These are phyloP conservation scores for Globisporangium sylvaticum DNA, from an alignment of 352 stramenopile genomes.

Conservation along the genomic window DNA sequence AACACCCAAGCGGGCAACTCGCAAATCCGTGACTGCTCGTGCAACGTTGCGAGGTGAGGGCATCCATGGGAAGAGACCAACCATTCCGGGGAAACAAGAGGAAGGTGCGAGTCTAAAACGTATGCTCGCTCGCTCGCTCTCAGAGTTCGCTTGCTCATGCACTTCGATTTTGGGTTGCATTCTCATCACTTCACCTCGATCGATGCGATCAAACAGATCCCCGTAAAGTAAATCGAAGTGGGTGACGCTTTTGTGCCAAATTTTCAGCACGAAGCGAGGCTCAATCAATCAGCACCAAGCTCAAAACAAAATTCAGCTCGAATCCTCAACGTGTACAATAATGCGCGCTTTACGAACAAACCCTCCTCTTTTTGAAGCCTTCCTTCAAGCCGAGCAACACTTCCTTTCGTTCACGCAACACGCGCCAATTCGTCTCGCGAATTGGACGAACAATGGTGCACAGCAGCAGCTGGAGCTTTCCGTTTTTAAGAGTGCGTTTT, in stretches of 20 bases:
- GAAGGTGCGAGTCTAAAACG: background rate
- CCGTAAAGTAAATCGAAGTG: background rate
- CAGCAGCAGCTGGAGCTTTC: too few species aligned
- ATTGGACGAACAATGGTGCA: too few species aligned
- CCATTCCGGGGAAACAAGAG: background rate
- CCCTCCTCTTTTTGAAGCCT: too few species aligned
- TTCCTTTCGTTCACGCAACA: too few species aligned
- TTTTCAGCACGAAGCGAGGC: background rate
- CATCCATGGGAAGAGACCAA: background rate
- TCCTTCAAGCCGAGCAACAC: too few species aligned
- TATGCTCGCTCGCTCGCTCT: background rate
- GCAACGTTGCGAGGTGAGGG: background rate
- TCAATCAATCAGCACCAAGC: background rate
- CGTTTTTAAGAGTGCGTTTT: too few species aligned
- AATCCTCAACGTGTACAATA: too few species aligned
- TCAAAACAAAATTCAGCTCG: too few species aligned
- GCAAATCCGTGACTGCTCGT: background rate
- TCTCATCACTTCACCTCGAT: background rate
- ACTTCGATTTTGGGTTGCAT: background rate
- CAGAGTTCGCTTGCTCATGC: background rate
- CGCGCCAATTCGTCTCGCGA: too few species aligned
- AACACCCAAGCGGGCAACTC: background rate
- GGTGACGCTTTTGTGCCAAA: background rate
- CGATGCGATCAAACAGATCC: background rate
- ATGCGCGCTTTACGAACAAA: too few species aligned